Conservation (phyloP, 805 yeast species). For the Suhomyces pyralidae region DNA sequence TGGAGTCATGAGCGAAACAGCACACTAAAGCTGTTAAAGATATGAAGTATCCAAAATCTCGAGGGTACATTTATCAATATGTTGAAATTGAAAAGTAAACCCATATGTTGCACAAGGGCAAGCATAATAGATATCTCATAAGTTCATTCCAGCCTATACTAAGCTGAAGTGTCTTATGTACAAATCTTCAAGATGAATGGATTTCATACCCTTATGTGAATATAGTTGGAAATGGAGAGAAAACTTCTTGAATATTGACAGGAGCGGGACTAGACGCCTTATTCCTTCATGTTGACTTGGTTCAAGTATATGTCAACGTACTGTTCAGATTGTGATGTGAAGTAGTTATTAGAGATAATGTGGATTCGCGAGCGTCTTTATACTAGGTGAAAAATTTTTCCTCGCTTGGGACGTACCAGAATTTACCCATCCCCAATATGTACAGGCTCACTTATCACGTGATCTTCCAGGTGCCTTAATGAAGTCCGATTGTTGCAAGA, state of each 20-base stretch:
- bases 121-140: constrained; percentile 6
- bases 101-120: constrained; percentile 5
- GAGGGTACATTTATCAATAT: constrained; percentile 10
- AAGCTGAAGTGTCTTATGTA: constrained; percentile 2
- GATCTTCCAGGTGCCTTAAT: neutral
- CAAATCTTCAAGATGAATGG: constrained; percentile 7
- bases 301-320: constrained; percentile 2
- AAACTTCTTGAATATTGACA: neutral
- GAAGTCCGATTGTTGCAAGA: neutral
- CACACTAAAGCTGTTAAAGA: neutral
- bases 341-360: neutral
- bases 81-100: constrained; percentile 13
- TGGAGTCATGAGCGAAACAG: constrained; percentile 33
- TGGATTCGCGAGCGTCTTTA: neutral
- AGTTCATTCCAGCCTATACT: neutral
- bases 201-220: constrained; percentile 1
- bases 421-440: neutral
- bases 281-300: constrained; percentile 3
- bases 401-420: neutral
- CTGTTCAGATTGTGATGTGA: neutral
- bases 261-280: neutral
- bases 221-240: neutral
- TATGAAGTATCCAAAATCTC: constrained; percentile 28
- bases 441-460: neutral
- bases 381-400: neutral